A percentile compares a stretch with the other conserved stretches of the same genome.
These are phyloP conservation scores for Globisporangium carolinianum DNA, from an alignment of 352 stramenopile genomes.

Conservation along the genomic window DNA sequence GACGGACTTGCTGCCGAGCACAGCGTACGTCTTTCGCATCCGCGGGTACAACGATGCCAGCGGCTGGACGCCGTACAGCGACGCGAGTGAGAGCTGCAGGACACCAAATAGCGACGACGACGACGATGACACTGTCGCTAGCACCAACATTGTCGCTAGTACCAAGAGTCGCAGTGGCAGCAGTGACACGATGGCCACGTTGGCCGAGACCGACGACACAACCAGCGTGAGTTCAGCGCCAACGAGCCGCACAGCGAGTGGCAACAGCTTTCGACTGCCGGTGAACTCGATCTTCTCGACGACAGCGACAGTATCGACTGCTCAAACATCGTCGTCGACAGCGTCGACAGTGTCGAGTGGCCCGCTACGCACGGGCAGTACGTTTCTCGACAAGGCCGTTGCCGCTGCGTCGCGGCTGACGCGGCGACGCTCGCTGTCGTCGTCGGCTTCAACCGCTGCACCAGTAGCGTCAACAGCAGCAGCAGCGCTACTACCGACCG, in stretches of 20 bases:
- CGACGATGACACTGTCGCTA: constrained; percentile 5
- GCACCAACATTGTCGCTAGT: not conserved
- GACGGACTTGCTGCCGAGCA: constrained; percentile 48
- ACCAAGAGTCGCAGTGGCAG: no score
- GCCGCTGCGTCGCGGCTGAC: constrained; percentile 39
- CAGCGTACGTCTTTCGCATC: constrained; percentile 67
- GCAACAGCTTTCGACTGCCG: constrained; percentile 12
- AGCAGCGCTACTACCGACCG: not conserved
- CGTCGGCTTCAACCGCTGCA: constrained; percentile 12
- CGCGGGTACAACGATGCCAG: constrained; percentile 40
- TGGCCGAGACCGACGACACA: constrained; percentile 5
- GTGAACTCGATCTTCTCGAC: constrained; percentile 8
- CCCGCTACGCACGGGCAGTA: constrained; percentile 52
- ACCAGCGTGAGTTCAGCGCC: not conserved
- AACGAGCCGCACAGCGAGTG: constrained; percentile 14
- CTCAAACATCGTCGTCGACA: not conserved
- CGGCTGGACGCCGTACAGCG: constrained; percentile 72
- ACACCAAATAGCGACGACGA: constrained; percentile 18
- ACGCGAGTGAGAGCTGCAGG: constrained; percentile 57
- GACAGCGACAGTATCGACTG: no score
- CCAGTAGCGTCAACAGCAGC: not conserved
- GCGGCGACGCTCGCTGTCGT: constrained; percentile 25
- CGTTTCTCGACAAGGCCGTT: constrained; percentile 67
- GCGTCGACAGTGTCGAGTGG: not conserved
- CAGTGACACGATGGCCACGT: not conserved